Base-by-base conservation (phyloP, 2,329 filamentous ascomycete species). In the Didymosphaeria variabile region DNA sequence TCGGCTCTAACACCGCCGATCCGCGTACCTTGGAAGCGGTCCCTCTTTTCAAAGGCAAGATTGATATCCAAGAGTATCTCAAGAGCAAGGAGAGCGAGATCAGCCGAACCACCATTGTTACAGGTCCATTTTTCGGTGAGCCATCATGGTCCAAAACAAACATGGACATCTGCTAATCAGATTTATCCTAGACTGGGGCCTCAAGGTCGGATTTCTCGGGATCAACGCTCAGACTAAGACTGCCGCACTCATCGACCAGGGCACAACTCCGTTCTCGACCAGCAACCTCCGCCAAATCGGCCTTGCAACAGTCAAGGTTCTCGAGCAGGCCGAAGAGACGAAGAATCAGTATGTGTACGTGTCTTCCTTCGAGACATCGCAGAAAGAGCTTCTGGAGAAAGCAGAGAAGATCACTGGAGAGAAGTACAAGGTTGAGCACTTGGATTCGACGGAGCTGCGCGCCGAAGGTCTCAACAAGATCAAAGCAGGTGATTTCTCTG, bases 341-440 rank as follows among this genome's bases (percentile, higher is more conserved):
- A 82, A 80, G 38, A 90, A 90, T 72, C 80, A 84, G 62, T 86
- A 87, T 71, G 72, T 91, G 32, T 82, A 82, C 54, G 77, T 90
- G 17, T 83, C 86, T 2, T 87, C 84, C 0, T 86, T 89, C 66
- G 83, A 83, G 32, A 82, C 84, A 0, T 83, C 84, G 1, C 87
- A 90, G 74, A 85, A 85, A 19, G 81, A 90, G 64, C 74, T 91
- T 1, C 70, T 90, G 1, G 73, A 77, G 13, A 71, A 81, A 0
- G 76, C 86, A 2, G 86, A 91, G 74, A 82, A 84, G 59, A 76
- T 81, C 12, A 85, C 84, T 0, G 83, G 82, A 2, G 69, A 77
- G 19, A 84, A 84, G 61, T 89, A 83, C 80, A 77, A 79, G 0
- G 78, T 88, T 1, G 80, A 78, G 3, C 74, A 74, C 15, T 72